Conservation (phyloP, 2,329 filamentous ascomycete species). For the Alternaria viburni region DNA sequence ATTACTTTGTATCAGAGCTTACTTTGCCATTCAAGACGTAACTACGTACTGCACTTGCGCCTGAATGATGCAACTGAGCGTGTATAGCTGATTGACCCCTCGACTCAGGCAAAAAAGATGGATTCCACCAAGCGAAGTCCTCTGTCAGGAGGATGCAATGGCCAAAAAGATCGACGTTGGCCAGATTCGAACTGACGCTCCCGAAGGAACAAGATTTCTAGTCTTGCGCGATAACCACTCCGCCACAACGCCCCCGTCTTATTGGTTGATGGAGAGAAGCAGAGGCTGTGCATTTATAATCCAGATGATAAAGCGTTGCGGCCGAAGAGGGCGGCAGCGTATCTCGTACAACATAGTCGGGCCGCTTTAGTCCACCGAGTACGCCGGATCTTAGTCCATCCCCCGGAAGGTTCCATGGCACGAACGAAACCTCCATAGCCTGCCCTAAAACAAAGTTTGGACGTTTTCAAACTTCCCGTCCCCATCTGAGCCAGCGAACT, state of each 20-base stretch:
- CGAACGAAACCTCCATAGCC: not conserved
- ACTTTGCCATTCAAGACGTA: no score
- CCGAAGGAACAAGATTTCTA: constrained; percentile 20
- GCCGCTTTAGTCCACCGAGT: not conserved
- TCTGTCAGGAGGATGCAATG: no score
- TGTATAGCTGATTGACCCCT: no score
- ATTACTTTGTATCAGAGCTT: no score
- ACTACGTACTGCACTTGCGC: no score
- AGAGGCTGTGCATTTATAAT: no score
- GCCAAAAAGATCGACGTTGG: constrained; percentile 13
- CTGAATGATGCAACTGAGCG: no score
- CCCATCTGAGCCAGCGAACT: not conserved
- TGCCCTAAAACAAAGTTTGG: not conserved
- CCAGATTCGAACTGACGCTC: constrained; percentile 19
- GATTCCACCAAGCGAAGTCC: no score
- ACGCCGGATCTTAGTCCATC: not conserved
- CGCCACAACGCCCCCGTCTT: not conserved
- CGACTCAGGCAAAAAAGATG: no score
- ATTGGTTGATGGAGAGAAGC: not conserved
- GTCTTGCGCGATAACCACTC: constrained; percentile 19
- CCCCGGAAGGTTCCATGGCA: not conserved
- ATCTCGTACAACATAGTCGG: no score
- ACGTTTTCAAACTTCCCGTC: not conserved
- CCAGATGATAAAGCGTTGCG: no score
- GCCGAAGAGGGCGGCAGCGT: no score